Base-by-base conservation (phyloP, 164 flowering plant genomes). In the Vitis cinerea region DNA sequence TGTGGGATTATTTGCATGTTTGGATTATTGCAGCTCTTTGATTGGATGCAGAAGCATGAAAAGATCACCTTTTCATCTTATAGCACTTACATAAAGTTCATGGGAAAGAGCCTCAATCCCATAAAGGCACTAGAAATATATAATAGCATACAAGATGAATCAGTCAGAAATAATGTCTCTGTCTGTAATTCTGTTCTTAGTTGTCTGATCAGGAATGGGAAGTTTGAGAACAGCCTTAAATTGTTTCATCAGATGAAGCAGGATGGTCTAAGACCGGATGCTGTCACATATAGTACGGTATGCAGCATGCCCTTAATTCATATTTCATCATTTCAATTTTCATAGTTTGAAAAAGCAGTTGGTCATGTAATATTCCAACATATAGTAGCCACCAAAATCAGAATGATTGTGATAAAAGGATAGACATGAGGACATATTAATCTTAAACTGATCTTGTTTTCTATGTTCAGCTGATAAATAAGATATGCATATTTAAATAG, bases 201-300 rank as follows among this genome's bases (percentile, higher is more conserved):
- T 66, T 89, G 97, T 78, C 68, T 94, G 73, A 75, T 86, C 65
- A 86, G 81, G 80, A 87, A 81, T 84, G 90, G 91, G 37, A 92
- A 81, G 74, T 80, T 85, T 54, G 87, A 88, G 63, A 77, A 76
- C 71, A 72, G 88, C 78, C 54, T 92, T 37, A 85, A 86, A 72
- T 68, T 89, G 71, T 92, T 90, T 85, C 75, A 80, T 74, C 82
- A 92, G 80, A 92, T 94, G 98, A 92, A 92, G 88, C 83, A 71
- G 65, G 79, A 80, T 71, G 97, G 97, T 68, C 73, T 94, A 16
- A 73, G 17, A 27, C 97, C 98, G 61, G 95, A 94, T 85, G 83
- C 67, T 63, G 77, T 90, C 54, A 90, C 98, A 3, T 94, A 90
- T 72, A 90, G 92, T 70, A 87, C 97, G 76, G 98, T 94, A 88